Evolutionary conservation across 2,329 filamentous ascomycete genomes (phyloP).

Genomic region (Bipolaris cookei): DNA sequence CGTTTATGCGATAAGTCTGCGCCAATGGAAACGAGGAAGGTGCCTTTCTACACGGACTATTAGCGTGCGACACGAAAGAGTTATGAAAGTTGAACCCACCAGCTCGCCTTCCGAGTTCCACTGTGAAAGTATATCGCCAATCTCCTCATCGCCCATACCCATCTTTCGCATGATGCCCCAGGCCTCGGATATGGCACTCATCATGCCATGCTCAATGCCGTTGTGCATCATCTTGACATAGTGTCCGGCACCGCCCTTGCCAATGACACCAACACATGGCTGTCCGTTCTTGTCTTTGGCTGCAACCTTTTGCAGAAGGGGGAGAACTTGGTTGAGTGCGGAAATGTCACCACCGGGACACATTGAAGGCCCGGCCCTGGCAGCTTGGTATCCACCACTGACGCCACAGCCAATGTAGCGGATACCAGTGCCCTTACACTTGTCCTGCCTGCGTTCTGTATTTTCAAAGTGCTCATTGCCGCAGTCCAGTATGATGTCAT

Average conservation of each 20-base stretch:
- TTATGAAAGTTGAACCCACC: slow-evolving; percentile 34
- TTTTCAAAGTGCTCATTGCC: slow-evolving; percentile 71
- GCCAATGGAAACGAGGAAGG: slow-evolving; percentile 69
- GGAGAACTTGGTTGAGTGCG: slow-evolving; percentile 64
- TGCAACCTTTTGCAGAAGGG: slow-evolving; percentile 65
- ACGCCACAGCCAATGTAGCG: slow-evolving; percentile 72
- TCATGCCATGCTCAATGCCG: slow-evolving; percentile 75
- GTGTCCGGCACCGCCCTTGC: slow-evolving; percentile 69
- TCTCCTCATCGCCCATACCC: slow-evolving; percentile 65
- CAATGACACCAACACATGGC: slow-evolving; percentile 66
- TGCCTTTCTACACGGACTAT: slow-evolving; percentile 51
- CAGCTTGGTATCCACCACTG: slow-evolving; percentile 72
- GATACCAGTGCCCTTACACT: slow-evolving; percentile 64
- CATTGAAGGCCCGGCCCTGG: slow-evolving; percentile 69
- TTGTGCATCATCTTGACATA: slow-evolving; percentile 81
- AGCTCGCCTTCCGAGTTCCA: slow-evolving; percentile 68
- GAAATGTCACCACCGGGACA: slow-evolving; percentile 67
- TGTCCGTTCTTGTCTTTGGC: slow-evolving; percentile 66
- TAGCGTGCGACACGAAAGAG: background rate
- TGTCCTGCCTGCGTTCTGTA: slow-evolving; percentile 67
- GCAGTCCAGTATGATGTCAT: slow-evolving; percentile 72
- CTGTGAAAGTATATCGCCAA: slow-evolving; percentile 63
- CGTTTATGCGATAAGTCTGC: slow-evolving; percentile 64
- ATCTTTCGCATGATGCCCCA: slow-evolving; percentile 68
- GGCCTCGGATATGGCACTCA: slow-evolving; percentile 68